Evolutionary conservation across 768 basidiomycete genomes (phyloP), one percentile per base, ranked within the genome.

Genomic region (Serendipita indica): DNA sequence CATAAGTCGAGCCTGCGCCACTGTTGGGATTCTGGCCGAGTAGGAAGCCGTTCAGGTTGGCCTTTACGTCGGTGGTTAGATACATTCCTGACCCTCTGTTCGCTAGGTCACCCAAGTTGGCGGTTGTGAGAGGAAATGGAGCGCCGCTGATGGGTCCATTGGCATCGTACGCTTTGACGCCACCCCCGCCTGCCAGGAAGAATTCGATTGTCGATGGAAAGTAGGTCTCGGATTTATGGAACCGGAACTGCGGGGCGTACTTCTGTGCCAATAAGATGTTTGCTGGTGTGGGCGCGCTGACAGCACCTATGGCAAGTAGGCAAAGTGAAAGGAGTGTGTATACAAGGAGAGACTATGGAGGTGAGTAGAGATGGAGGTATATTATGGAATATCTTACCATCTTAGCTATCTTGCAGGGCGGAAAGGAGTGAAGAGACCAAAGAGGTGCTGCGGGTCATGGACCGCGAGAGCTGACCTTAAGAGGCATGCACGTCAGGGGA

Each of bases 201-300:
- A 34, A 60, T 14, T 60, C 59, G 10, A 60, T 46, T 20, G 59
- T 52, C 6, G 59, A 60, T 22, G 32, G 45, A 16, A 30, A 60
- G 59, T 52, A 54, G 33, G 34, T 52, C 34, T 60, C 59, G 25
- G 34, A n/a, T 34, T 60, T 60, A 25, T 60, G 46, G 35, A 60
- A 60, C 28, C 39, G 35, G 18, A 60, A 37, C 33, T 60, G 59
- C n/a, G 59, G 59, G 20, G 59, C 59, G 28, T 60, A 60, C 33
- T 52, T 60, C 13, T 33, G 28, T 14, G 59, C 59, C n/a, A 60
- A 46, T 16, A 39, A 30, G 46, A 49, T 34, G 59, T 60, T 60
- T 32, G 30, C 30, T n/a, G 33, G 45, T 6, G 43, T 35, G 3
- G 59, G 59, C 3, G 59, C 59, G 10, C 20, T 28, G 49, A 54